A percentile compares a stretch with the other conserved stretches of the same genome.
Evolutionary conservation across 163 green algal genomes (phyloP).

Genomic region (Chlamydomonas reinhardtii): DNA sequence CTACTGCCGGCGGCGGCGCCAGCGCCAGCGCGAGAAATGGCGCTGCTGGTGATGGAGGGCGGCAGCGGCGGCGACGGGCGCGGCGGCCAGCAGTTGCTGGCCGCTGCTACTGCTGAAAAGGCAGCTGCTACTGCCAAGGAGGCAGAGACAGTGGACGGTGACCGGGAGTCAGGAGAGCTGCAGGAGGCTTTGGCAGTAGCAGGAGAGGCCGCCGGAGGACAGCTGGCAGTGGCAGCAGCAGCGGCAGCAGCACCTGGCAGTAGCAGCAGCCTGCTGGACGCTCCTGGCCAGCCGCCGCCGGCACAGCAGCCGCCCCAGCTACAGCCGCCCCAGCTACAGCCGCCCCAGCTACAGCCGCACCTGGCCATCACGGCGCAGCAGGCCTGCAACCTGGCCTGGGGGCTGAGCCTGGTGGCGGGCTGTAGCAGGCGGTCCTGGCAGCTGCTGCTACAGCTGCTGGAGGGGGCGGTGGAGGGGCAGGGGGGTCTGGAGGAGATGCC

Average conservation of each 20-base stretch:
- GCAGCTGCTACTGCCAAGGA: too few species aligned
- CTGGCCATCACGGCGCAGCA: constrained; percentile 18
- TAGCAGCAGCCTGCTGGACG: too few species aligned
- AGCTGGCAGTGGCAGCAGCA: background rate
- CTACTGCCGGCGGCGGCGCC: background rate
- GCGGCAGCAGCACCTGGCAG: too few species aligned
- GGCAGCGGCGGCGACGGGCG: background rate
- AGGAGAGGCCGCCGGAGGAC: background rate
- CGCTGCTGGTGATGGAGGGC: background rate
- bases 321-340: too few species aligned
- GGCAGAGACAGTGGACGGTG: too few species aligned
- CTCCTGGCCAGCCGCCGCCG: too few species aligned
- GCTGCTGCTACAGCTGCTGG: constrained; percentile 15
- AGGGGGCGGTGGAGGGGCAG: constrained; percentile 37
- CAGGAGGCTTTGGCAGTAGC: too few species aligned
- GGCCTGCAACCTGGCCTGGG: constrained; percentile 39
- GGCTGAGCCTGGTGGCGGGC: constrained; percentile 32
- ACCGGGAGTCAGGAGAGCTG: too few species aligned
- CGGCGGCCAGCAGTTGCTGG: background rate
- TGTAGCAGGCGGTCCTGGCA: constrained; percentile 8
- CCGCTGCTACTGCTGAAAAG: too few species aligned
- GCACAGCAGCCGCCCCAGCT: too few species aligned
- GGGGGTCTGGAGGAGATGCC: constrained; percentile 43
- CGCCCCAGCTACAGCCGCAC: too few species aligned
- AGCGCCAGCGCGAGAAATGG: too few species aligned